Base-by-base conservation (phyloP, 1,139 yeast species). In the Casaregolazyma lundiana region DNA sequence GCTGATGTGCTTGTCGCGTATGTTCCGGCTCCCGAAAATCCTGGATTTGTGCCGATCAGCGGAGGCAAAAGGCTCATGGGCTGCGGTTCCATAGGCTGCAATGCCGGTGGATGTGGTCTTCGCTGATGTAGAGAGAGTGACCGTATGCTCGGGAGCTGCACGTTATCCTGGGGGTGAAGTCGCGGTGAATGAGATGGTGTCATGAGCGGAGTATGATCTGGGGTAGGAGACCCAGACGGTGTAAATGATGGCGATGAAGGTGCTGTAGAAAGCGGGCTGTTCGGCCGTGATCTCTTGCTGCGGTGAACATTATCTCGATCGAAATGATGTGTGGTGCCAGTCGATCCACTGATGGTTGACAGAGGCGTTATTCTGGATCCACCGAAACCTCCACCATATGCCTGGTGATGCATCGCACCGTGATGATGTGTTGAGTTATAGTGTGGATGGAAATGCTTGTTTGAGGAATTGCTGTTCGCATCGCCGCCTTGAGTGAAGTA, bases 221-320 rank as follows among this genome's bases (percentile, higher is more conserved):
- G 80, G 0, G 80, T 73, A 35, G 72, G 74, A 35, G 75, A 70
- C 22, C 60, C 53, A 29, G 69, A 55, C 6, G 71, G 66, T 1
- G 69, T 57, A 44, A 66, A 62, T 2, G 66, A 59, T n/a, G 76
- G 73, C 9, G 75, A 68, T 2, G 78, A 70, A 3, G 88, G 87
- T 0, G 86, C 82, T 36, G 82, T 77, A 15, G 84, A 78, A 26
- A 80, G 75, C 43, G 88, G 90, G n/a, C 90, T 81, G 61, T 79
- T 84, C 35, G 95, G 95, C 53, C 94, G 70, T 41, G 92, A 81
- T 57, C 76, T 78, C 60, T 84, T 83, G 43, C 79, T 68, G 45
- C 81, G 71, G 44, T 75, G 69, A 13, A 72, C 71, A 43, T 58
- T 62, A 35, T 52, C 57, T 35, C 57, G 52, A 26, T 45, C 50